Base-by-base conservation (phyloP, 106 monocot genomes). In the Dendrobium huoshanense region DNA sequence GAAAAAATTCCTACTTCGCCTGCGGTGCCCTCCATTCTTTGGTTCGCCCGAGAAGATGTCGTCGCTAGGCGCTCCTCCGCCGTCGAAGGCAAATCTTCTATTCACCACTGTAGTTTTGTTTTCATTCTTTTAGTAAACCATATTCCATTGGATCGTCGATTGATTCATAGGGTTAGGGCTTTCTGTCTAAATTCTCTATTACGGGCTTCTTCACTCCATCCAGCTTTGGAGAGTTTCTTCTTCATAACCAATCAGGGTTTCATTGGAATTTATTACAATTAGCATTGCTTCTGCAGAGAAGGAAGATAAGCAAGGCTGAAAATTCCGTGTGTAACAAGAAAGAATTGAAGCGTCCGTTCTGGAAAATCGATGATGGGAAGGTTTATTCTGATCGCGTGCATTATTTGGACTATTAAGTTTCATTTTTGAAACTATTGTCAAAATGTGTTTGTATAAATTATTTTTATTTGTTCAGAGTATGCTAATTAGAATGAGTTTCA, bases 401-500 rank as follows among this genome's bases (percentile, higher is more conserved):
- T 55, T 55, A 55, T 61, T n/a, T 61, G 18, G 61, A 61, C 5
- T 6, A n/a, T 20, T 22, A 61, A 59, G 59, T 20, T 59, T 6
- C 15, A 61, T n/a, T 61, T 61, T 61, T 18, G 3, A 61, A 58
- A 54, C 17, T 61, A 61, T 20, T 17, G 18, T 61, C n/a, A 61
- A 61, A 22, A 61, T 61, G 7, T 7, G 18, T 61, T 61, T 4
- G 5, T 22, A 22, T 61, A 2, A 6, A 18, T 61, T 22, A 61
- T 18, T 61, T 19, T 61, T 61, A 61, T 61, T 61, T 61, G 61
- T 61, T 61, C 61, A 5, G 22, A 61, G 11, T n/a, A 20, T 61
- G 61, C 61, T 61, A 17, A 61, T 61, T 61, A 61, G 19, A 61
- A 61, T 61, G 61, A 61, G 20, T 61, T 61, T 61, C 61, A 61